phyloP scores from a whole-genome alignment of 768 basidiomycete species.

The Agrocybe praecox region DNA sequence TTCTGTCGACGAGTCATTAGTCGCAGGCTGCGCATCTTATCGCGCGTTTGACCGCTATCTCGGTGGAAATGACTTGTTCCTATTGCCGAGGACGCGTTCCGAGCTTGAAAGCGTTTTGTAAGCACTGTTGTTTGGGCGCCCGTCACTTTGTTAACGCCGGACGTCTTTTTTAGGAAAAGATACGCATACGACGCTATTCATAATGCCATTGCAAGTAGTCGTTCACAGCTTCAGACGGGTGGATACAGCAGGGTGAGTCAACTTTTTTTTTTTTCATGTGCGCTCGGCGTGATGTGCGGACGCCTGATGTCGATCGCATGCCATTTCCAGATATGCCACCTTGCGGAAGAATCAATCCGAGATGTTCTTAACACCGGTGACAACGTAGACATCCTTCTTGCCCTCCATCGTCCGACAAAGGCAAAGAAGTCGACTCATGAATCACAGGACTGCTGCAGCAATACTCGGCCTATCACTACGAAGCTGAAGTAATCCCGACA shows the following conservation, averaged over 20 bases:
- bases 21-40: conserved; percentile 81
- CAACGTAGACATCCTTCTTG: conserved; percentile 66
- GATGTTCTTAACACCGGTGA: conserved; percentile 71
- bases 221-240: conserved; percentile 59
- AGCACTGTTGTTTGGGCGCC: conserved; percentile 26
- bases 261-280: conserved; percentile 4
- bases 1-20: conserved; percentile 70
- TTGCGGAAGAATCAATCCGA: conserved; percentile 71
- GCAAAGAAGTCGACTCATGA: conserved; percentile 25
- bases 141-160: conserved; percentile 6
- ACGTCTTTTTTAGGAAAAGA: conserved; percentile 50
- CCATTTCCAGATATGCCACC: conserved; percentile 59
- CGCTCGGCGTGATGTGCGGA: conserved; percentile 6
- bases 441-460: conserved; percentile 30
- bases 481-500: conserved; percentile 18
- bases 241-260: conserved; percentile 48
- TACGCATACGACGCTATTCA: conserved; percentile 83
- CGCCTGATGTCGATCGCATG: not conserved
- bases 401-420: conserved; percentile 49
- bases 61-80: conserved; percentile 68
- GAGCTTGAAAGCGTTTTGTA: conserved; percentile 78
- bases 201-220: conserved; percentile 74
- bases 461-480: conserved; percentile 41
- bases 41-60: conserved; percentile 77
- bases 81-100: conserved; percentile 61